Base-by-base conservation (phyloP, 2,329 filamentous ascomycete species). In the Volutella citrinella region DNA sequence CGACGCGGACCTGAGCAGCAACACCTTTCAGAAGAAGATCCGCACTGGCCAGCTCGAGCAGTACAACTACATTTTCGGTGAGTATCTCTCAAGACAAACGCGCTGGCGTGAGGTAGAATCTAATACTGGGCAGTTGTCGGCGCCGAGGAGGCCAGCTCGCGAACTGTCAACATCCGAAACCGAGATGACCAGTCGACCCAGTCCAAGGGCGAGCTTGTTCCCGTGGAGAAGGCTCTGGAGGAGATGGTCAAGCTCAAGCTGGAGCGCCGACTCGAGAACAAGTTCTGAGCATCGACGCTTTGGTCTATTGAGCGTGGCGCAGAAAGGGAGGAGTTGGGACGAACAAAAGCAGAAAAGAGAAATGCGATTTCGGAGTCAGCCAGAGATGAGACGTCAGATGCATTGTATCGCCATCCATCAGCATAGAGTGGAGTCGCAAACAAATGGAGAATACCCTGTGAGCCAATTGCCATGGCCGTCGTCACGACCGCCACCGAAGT, bases 21-120 rank as follows among this genome's bases (percentile, higher is more conserved):
- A 91, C 65, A 93, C 86, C 7, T 79, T 93, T 66, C 82, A 88
- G 61, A 91, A 93, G 77, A 93, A 93, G 78, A 88, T 93, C 49
- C 82, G 86, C 50, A 89, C 77, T 36, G 87, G 81, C 11, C 87
- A 93, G 64, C 63, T 91, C 51, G 73, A 82, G 32, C 82, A 89
- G 63, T 91, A 90, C 69, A 90, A 90, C 69, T 89, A 85, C 63
- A 85, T 89, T 51, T 85, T 90, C 53, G 76, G 78, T 80, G 63
- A 61, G 50, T 34, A 22, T 9, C 12, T 22, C 12, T 12, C 20
- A 24, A 17, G 4, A 17, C 6, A 4, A 15, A 7, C n/a, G n/a
- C n/a, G n/a, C n/a, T n/a, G n/a, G n/a, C n/a, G n/a, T n/a, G n/a
- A n/a, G n/a, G n/a, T n/a, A n/a, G n/a, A n/a, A n/a, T n/a, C n/a